Base-by-base conservation (phyloP, 208 protist species). In the Jaenimonas drosophilae region DNA sequence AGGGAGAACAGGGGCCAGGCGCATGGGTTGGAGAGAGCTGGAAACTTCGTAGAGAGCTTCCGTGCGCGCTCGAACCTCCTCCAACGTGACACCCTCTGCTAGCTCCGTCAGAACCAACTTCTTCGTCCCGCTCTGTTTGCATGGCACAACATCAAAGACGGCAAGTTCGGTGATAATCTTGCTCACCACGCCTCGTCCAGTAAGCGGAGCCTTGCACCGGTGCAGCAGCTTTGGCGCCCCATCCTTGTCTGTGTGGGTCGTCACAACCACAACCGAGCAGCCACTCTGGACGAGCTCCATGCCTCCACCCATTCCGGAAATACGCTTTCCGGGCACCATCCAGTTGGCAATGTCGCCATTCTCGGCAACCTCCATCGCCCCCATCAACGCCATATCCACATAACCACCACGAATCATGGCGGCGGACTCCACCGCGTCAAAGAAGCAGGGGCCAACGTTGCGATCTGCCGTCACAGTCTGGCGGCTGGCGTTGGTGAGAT, bases 401-500 rank as follows among this genome's bases (percentile, higher is more conserved):
- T 96, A 73, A n/a, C 79, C 78, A 48, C 91, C 95, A 27, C 96
- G 74, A 36, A 97, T 97, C 76, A 98, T 94, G 9, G 71, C 91
- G 68, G 97, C 97, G 3, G 90, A 95, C 12, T 94, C 69, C 3
- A 69, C 49, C 24, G 46, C 57, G 25, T 71, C 70, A 54, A 97
- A 97, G 46, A 77, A 76, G 25, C 85, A 55, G 0, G 55, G 72
- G 0, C 72, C 73, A 14, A 16, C 14, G 9, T 84, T 83, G 27
- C 69, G 71, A 23, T 95, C 49, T 0, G 80, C 65, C 2, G 91
- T 96, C 23, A 98, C 91, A 4, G 96, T 98, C 70, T 98, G 89
- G 62, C 98, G 98, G 34, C 95, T 93, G 5, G 96, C 96, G 57
- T 98, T 98, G 52, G 97, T 98, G 37, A 97, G 74, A 69, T 98